Evolutionary conservation across 495 filamentous ascomycete species (phyloP), one percentile per base, ranked within the genome.

Genomic region (Symbiotaphrina buchneri): DNA sequence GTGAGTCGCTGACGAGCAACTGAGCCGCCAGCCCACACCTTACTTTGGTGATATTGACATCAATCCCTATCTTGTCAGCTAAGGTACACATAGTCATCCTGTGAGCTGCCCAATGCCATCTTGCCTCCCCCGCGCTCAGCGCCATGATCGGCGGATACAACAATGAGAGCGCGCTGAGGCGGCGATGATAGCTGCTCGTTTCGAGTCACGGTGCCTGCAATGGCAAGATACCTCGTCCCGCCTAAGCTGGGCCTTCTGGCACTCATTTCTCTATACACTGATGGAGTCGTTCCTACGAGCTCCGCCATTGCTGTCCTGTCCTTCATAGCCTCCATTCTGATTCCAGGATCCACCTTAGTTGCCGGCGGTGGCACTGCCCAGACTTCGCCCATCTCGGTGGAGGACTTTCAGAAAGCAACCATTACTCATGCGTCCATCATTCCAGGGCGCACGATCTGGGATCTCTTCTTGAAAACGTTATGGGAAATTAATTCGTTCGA

Each of bases 401-500:
- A 61, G n/a, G 67, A 68, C 41, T 70, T 83, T 15, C 71, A 82
- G 45, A 50, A 59, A 32, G 53, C 69, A 5, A 62, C 80, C 4
- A 52, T 49, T n/a, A 43, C 51, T 5, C 64, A 72, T 39, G 53
- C 55, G 13, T 74, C 77, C 10, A 68, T 61, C 5, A 58, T 81
- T 2, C 79, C 81, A 3, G 85, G 84, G 8, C 68, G 77, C 19
- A 71, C 63, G 13, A 47, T 92, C 8, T 87, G 83, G 74, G 85
- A 95, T 49, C 46, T 77, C 11, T 74, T 93, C 31, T 56, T 93
- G 5, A 66, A 71, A 33, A 81, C 75, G 39, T 48, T 95, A 21
- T 97, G 87, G 85, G 59, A 60, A 1, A 65, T 95, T 24, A 68
- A 87, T 45, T 83, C 68, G 24, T 59, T 84, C 10, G 67, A 91